Evolutionary conservation across 2,329 filamentous ascomycete species (phyloP), one percentile per base, ranked within the genome.

Genomic region (Lachnellula hyalina): DNA sequence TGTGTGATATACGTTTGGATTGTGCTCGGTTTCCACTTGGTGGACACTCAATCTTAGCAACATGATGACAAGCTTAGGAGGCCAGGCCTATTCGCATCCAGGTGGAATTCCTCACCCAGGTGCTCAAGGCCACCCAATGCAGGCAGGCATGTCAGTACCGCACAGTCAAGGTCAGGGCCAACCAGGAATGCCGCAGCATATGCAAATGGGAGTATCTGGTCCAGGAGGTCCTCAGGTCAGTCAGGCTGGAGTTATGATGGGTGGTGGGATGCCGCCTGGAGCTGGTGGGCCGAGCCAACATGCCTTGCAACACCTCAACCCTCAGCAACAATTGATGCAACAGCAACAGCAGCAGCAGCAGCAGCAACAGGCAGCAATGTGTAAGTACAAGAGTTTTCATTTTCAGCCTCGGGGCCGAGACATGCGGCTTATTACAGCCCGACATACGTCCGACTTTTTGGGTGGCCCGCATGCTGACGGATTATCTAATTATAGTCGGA

Each of bases 31-130:
- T 79, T 82, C 80, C 80, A 82, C 78, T 67, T 65, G 65, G 80
- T 83, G 80, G 79, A 77, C 78, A 75, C 69, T 61, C 61, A 58
- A 62, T 55, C 58, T 54, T 57, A 64, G 61, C 70, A 79, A 73
- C 70, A 89, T 87, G 85, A 90, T 90, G 86, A 80, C 85, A 59
- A 84, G 81, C 72, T 82, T 86, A 74, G 77, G 76, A 74, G 77
- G 76, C 61, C 81, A 81, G 64, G 77, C 81, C 67, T 88, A 84
- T 67, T 84, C 85, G 71, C 86, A 89, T 75, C 84, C 85, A 62
- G 82, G 77, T 66, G 83, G 77, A 68, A 87, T 90, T 58, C 78
- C 84, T 65, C 85, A 88, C 70, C 85, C 86, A 60, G 85, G 84
- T 62, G 83, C 82, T 54, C 78, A 77, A 63, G 77, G 76, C 47